A percentile compares a stretch with the other conserved stretches of the same genome.
Conservation (phyloP, 169 alveolate genomes). For the Eimeria zaria region DNA sequence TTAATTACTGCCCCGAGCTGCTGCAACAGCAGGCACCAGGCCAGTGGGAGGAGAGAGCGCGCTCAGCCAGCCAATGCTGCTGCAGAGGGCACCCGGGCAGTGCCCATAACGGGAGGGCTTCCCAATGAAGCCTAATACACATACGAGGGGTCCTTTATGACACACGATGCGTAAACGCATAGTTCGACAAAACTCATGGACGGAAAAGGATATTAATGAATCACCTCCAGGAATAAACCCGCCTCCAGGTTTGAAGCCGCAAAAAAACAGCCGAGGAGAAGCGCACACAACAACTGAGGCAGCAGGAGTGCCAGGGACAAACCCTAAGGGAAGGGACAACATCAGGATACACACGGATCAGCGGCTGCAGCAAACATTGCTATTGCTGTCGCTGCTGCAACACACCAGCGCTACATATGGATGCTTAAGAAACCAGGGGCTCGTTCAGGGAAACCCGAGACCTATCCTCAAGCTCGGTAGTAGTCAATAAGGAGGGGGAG, state of each 20-base stretch:
- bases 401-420: background rate
- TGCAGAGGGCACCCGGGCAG: background rate
- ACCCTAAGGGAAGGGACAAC: background rate
- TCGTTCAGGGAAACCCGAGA: background rate
- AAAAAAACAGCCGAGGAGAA: conserved; percentile 48
- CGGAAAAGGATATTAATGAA: background rate
- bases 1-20: background rate
- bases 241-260: conserved; percentile 51
- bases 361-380: background rate
- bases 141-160: background rate
- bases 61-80: background rate
- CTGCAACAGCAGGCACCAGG: background rate
- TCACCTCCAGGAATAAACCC: conserved; percentile 18
- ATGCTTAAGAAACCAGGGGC: background rate
- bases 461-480: background rate
- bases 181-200: background rate
- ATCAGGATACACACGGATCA: background rate
- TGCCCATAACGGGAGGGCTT: background rate
- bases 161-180: background rate
- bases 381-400: background rate
- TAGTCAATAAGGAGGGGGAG: background rate
- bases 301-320: conserved; percentile 50
- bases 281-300: conserved; percentile 54
- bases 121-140: background rate
- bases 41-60: background rate